Base-by-base conservation (phyloP, 1,284 basidiomycete species). In the Malassezia brasiliensis region DNA sequence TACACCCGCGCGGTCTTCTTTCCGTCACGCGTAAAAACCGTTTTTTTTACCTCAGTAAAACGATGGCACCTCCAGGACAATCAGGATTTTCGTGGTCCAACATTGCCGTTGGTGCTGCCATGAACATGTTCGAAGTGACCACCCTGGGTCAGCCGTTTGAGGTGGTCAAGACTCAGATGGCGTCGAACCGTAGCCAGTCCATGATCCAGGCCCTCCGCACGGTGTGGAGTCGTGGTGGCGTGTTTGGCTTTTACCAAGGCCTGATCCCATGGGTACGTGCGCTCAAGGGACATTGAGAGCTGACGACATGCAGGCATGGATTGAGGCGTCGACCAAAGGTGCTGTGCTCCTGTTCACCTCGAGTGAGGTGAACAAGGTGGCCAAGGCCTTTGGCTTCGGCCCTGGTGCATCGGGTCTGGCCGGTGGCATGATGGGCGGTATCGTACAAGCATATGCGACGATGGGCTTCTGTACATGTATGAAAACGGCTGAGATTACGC, bases 251-350 rank as follows among this genome's bases (percentile, higher is more conserved):
- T 80, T 99, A 90, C 79, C 94, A 99, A 78, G 94, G 94, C 66
- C 83, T 99, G 56, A 98, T 98, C 75, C 94, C 93, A 68, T 98
- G 93, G 93, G 52, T 36, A 31, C 22, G 47, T 47, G 15, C 12
- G 56, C 15, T 17, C 2, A 39, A 22, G 25, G 4, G 15, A 3
- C 36, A n/a, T 11, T 7, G 31, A 11, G 32, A 14, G 48, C 28
- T 51, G 30, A 22, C 37, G 5, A 20, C 25, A 5, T 12, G 12
- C 38, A 34, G 44, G 94, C 94, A 28, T 98, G 94, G 94, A 96
- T 99, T 71, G 94, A 99, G 77, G 94, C 93, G 1, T 96, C 91
- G 1, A 98, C 94, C 2, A 99, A 99, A 76, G 94, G 94, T 50
- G 94, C 82, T 51, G 94, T 99, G 36, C 81, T 99, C 36, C 81